Evolutionary conservation across 2,329 filamentous ascomycete species (phyloP).

Genomic region (Pleochaeta shiraiana): DNA sequence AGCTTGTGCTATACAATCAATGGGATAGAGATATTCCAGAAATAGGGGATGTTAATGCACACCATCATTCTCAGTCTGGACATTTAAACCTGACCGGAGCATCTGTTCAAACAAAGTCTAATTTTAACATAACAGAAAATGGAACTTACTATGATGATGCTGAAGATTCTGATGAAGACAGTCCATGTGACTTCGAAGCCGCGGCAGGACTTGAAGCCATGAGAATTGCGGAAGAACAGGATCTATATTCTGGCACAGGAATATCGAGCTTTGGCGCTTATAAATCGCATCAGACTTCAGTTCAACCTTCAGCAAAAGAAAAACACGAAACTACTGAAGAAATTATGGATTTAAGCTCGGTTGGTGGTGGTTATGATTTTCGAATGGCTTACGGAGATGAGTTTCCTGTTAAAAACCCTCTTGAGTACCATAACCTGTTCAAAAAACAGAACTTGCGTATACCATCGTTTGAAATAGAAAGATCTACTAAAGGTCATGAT

Average conservation of each 20-base stretch:
- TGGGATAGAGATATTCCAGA: slow-evolving; percentile 26
- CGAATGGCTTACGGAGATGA: slow-evolving; percentile 37
- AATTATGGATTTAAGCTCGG: slow-evolving; percentile 48
- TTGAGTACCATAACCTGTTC: slow-evolving; percentile 18
- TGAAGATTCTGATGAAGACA: slow-evolving; percentile 26
- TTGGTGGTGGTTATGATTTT: slow-evolving; percentile 48
- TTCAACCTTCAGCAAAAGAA: slow-evolving; percentile 32
- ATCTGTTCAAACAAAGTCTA: slow-evolving; percentile 7
- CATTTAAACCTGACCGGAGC: slow-evolving; percentile 24
- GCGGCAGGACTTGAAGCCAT: slow-evolving; percentile 67
- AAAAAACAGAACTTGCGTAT: slow-evolving; percentile 27
- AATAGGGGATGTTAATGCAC: slow-evolving; percentile 26
- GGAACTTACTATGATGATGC: neutral
- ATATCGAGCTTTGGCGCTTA: slow-evolving; percentile 28
- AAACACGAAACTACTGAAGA: slow-evolving; percentile 23
- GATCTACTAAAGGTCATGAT: neutral
- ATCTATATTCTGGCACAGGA: slow-evolving; percentile 38
- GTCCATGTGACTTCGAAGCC: slow-evolving; percentile 77
- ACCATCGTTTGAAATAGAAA: slow-evolving; percentile 18
- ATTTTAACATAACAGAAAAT: neutral
- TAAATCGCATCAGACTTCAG: slow-evolving; percentile 15
- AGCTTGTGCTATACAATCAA: slow-evolving; percentile 7
- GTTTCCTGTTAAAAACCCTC: slow-evolving; percentile 13
- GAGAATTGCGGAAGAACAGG: slow-evolving; percentile 60
- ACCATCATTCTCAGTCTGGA: slow-evolving; percentile 28